Base-by-base conservation (phyloP, 2,329 filamentous ascomycete genomes). In the Parastagonospora nodorum region DNA sequence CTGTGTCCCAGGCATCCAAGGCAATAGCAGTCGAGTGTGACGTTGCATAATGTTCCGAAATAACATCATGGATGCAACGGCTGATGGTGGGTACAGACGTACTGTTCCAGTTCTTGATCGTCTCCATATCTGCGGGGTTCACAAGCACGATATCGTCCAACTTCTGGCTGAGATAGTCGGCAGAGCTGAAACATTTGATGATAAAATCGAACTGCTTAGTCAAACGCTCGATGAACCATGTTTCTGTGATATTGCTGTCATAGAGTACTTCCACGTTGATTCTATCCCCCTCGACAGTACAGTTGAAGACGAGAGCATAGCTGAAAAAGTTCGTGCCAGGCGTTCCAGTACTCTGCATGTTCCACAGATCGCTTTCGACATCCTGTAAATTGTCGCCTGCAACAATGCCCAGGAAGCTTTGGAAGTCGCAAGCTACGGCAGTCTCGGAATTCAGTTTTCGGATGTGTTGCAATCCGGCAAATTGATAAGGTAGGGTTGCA, bases 381-480 rank as follows among this genome's bases (percentile, higher is more conserved):
- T 71, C 65, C 45, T 67, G 60, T 45, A 65, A 57, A 28, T 60
- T 62, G 28, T 72, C 67, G 2, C 63, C 66, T n/a, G 64, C 58
- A 11, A 64, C 64, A 15, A 80, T 78, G 1, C 77, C 75, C 2
- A 80, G 66, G 5, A 80, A 57, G 47, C 77, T 81, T 42, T 78
- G 74, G 61, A 80, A 78, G 15, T 78, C 71, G 53, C 78, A 79
- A 35, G 74, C 76, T n/a, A 71, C 55, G 1, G 74, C 71, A 1
- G 74, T 69, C 50, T 80, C 75, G 2, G 64, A 56, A 33, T 59
- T 69, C 8, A 73, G 53, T 43, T 69, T 70, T 6, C 61, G 63
- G 32, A 81, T 81, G 35, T 77, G 73, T 46, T 80, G 79, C 2
- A 81, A 56, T n/a, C 79, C 79, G n/a, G 76, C 66, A 5, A 67